phyloP scores from a whole-genome alignment of 2,329 filamentous ascomycete genomes.

The Colletotrichum sp. region DNA sequence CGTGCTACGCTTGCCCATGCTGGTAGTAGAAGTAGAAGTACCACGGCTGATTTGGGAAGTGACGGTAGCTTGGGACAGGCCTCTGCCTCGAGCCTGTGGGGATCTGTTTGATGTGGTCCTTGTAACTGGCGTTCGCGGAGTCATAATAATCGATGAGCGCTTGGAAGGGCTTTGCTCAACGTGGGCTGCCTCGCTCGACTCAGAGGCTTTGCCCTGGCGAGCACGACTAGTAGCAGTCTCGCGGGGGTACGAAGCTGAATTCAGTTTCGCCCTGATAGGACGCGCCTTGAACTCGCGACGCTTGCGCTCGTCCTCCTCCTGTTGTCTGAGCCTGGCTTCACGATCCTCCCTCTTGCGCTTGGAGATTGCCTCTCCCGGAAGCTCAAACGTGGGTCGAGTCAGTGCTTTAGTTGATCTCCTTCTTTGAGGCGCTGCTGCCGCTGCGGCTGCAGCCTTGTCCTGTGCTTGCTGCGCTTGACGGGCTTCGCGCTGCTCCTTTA shows the following conservation, averaged over 20 bases:
- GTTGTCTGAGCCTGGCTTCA: slow-evolving; percentile 57
- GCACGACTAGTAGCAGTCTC: slow-evolving; percentile 64
- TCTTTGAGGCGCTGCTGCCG: slow-evolving; percentile 42
- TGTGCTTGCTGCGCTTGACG: slow-evolving; percentile 45
- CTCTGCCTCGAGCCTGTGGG: slow-evolving; percentile 14
- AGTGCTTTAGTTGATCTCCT: slow-evolving; percentile 56
- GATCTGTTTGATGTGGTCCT: slow-evolving; percentile 5
- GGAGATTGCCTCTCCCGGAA: slow-evolving; percentile 67
- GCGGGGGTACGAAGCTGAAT: slow-evolving; percentile 50
- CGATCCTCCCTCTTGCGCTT: slow-evolving; percentile 60
- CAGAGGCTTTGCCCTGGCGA: slow-evolving; percentile 50
- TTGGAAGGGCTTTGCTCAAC: slow-evolving; percentile 5
- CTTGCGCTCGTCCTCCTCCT: slow-evolving; percentile 65
- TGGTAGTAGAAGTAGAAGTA: slow-evolving; percentile 51
- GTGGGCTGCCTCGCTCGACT: slow-evolving; percentile 13
- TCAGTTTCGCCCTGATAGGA: slow-evolving; percentile 53
- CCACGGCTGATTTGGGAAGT: slow-evolving; percentile 34
- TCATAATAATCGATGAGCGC: slow-evolving; percentile 20
- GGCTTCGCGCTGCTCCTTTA: slow-evolving; percentile 64
- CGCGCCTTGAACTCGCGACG: slow-evolving; percentile 69
- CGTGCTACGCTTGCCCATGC: slow-evolving; percentile 49
- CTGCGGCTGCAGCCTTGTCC: slow-evolving; percentile 22
- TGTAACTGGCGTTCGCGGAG: not conserved
- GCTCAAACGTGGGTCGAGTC: slow-evolving; percentile 62
- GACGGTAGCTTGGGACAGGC: not conserved